Base-by-base conservation (phyloP, 257 asterid genomes). In the Fraxinus excelsior region DNA sequence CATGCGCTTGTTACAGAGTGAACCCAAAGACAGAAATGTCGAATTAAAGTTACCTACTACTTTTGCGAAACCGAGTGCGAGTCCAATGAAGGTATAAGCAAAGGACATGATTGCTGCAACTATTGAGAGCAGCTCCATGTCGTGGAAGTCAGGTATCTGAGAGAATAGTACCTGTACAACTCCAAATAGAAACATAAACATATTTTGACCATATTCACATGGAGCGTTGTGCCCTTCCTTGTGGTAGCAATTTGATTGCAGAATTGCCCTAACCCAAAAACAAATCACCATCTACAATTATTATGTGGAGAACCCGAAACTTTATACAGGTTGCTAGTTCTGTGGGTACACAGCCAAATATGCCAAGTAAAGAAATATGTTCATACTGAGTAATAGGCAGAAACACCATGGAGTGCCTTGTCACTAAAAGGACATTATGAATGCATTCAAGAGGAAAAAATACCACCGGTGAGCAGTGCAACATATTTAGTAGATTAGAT, bases 181-280 rank as follows among this genome's bases (percentile, higher is more conserved):
- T 81, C 94, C 94, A 67, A 87, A 89, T 53, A 87, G 74, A 67
- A 89, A 69, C 70, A 87, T 89, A 78, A 76, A 89, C 72, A 76
- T 81, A 76, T 78, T 84, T 29, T 83, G 82, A 28, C 84, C 89
- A 40, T 74, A 89, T 69, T 82, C 85, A 80, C 91, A 87, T 8
- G 90, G 87, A 67, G 89, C 88, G 62, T 84, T 66, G 0, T 89
- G 94, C 46, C 91, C 94, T 72, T 86, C 76, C 65, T 80, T 51
- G 87, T 89, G 94, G 76, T 82, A 89, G 46, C 94, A 89, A 76
- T 89, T 89, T 62, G 94, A 89, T 86, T 82, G 78, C 81, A 84
- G 78, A 74, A 89, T 89, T 18, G 94, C 91, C 89, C 91, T 89
- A 65, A 26, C 70, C 46, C 80, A 75, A 62, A 29, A 71, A 81